phyloP scores from a whole-genome alignment of 2,329 filamentous ascomycete genomes.

The Talaromyces piceae region DNA sequence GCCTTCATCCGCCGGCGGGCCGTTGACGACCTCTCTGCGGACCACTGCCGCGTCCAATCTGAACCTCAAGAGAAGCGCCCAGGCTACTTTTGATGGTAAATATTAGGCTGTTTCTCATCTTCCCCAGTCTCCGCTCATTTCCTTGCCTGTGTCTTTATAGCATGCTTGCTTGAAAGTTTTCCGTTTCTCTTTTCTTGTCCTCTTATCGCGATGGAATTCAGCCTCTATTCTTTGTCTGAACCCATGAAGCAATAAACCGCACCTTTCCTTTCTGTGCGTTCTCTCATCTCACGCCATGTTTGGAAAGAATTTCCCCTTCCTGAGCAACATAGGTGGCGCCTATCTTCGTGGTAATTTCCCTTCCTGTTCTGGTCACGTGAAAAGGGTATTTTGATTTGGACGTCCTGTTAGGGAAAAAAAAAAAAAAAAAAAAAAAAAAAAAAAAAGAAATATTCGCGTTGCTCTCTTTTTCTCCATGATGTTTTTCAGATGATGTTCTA shows the following conservation, averaged over 20 bases:
- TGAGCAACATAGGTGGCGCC: conserved; percentile 29
- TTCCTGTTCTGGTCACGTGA: conserved; percentile 11
- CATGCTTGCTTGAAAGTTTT: conserved; percentile 8
- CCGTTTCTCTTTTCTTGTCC: conserved; percentile 12
- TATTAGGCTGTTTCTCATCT: conserved; percentile 10
- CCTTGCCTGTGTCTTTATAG: conserved; percentile 8
- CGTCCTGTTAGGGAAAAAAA: background rate
- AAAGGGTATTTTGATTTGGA: conserved; percentile 14
- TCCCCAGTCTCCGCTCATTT: background rate
- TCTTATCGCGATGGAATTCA: conserved; percentile 10
- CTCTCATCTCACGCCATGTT: conserved; percentile 28
- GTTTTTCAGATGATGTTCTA: background rate
- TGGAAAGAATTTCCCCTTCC: conserved; percentile 32
- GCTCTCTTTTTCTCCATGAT: background rate
- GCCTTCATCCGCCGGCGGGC: conserved; percentile 30
- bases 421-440: too few species aligned
- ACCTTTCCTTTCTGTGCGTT: background rate
- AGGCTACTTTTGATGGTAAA: conserved; percentile 42
- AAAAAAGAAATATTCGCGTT: too few species aligned
- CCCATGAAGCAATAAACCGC: background rate
- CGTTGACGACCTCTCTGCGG: conserved; percentile 30
- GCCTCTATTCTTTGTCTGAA: conserved; percentile 2
- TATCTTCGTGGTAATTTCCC: conserved; percentile 37
- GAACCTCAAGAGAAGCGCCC: conserved; percentile 36
- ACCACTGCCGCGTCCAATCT: conserved; percentile 24